Percentiles rank a stretch among this genome's conserved stretches.
Evolutionary conservation across 2,329 filamentous ascomycete genomes (phyloP).

Genomic region (Paecilomyces variotii): DNA sequence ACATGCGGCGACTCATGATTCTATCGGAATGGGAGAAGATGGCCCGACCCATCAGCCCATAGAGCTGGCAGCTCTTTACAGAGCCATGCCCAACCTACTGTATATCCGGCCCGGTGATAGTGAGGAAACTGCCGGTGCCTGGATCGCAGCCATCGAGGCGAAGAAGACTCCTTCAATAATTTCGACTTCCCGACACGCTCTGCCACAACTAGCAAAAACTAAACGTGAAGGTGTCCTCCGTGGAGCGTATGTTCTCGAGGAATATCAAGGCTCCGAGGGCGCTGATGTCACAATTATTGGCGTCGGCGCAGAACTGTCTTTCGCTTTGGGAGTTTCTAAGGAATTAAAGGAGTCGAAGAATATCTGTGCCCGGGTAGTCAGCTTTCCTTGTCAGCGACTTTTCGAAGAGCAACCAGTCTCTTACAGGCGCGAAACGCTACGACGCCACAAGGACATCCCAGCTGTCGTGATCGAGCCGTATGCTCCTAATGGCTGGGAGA

Average conservation of each 20-base stretch:
- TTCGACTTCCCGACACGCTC: slow-evolving; percentile 35
- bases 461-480: slow-evolving; percentile 45
- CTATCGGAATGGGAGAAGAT: slow-evolving; percentile 52
- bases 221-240: slow-evolving; percentile 29
- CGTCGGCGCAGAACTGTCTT: slow-evolving; percentile 44
- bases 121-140: slow-evolving; percentile 46
- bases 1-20: slow-evolving; percentile 55
- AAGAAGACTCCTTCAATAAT: slow-evolving; percentile 36
- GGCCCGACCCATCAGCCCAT: slow-evolving; percentile 58
- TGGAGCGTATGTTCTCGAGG: slow-evolving; percentile 37
- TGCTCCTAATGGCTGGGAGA: slow-evolving; percentile 43
- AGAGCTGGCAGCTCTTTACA: slow-evolving; percentile 49
- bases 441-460: slow-evolving; percentile 29
- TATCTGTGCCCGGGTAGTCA: slow-evolving; percentile 40
- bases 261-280: slow-evolving; percentile 19
- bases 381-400: slow-evolving; percentile 44
- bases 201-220: slow-evolving; percentile 32
- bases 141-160: slow-evolving; percentile 32
- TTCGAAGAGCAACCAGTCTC: slow-evolving; percentile 41
- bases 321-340: slow-evolving; percentile 38
- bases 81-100: slow-evolving; percentile 55
- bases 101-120: slow-evolving; percentile 54
- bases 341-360: slow-evolving; percentile 29
- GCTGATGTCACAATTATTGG: slow-evolving; percentile 42
- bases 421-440: slow-evolving; percentile 39